Percentiles rank a stretch among this genome's conserved stretches.
Evolutionary conservation across 2,329 filamentous ascomycete genomes (phyloP).

Genomic region (Talaromyces sp.): DNA sequence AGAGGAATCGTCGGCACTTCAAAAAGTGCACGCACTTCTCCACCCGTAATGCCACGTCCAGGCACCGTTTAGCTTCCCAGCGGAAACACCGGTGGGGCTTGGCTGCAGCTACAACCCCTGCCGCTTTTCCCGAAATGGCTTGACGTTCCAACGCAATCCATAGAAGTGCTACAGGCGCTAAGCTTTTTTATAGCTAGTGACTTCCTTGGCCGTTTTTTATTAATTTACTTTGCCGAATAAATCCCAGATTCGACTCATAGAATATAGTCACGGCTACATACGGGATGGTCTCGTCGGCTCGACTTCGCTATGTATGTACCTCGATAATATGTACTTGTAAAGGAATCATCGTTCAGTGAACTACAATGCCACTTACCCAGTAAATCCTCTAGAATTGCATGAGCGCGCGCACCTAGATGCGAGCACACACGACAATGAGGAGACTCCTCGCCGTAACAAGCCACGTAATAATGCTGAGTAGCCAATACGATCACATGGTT

Average conservation of each 20-base stretch:
- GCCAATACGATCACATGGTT: not conserved
- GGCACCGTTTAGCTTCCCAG: not conserved
- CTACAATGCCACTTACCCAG: not conserved
- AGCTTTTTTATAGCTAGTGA: not conserved
- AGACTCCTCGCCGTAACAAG: not conserved
- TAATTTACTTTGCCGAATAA: not conserved
- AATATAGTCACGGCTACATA: not conserved
- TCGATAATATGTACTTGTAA: not conserved
- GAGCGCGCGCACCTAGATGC: not conserved
- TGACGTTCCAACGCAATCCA: not conserved
- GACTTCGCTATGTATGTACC: not conserved
- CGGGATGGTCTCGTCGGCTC: not conserved
- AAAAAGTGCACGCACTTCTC: slow-evolving; percentile 4
- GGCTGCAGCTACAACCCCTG: slow-evolving; percentile 9
- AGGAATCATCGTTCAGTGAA: not conserved
- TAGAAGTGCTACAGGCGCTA: not conserved
- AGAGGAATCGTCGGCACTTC: not conserved
- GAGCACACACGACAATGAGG: not conserved
- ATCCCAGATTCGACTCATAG: not conserved
- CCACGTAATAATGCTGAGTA: not conserved
- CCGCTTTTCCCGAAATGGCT: slow-evolving; percentile 9
- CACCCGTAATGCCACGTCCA: slow-evolving; percentile 11
- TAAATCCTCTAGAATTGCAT: not conserved
- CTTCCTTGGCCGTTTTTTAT: not conserved
- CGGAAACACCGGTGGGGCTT: slow-evolving; percentile 13